A percentile compares a stretch with the other conserved stretches of the same genome.
Evolutionary conservation across 129 eudicot species (phyloP).

Genomic region (Flaveria sonorensis): DNA sequence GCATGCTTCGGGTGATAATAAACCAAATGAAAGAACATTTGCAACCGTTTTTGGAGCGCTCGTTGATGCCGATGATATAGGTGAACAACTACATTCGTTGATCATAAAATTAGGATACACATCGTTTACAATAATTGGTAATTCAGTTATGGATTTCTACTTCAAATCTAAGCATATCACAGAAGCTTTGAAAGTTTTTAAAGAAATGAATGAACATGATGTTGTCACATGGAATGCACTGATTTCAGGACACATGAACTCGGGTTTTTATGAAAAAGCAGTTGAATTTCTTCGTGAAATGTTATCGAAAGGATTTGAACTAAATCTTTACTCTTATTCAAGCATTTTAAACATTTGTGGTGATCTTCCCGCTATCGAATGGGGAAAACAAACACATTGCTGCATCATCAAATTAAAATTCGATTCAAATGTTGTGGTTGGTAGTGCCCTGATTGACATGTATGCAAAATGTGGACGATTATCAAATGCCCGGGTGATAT

Average conservation of each 20-base stretch:
- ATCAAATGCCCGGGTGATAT: constrained; percentile 50
- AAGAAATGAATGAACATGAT: constrained; percentile 57
- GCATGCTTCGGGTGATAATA: constrained; percentile 37
- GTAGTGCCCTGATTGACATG: constrained; percentile 70
- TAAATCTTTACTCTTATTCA: constrained; percentile 64
- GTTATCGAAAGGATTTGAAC: constrained; percentile 54
- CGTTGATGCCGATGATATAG: constrained; percentile 37
- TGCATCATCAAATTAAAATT: constrained; percentile 47
- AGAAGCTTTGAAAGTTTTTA: constrained; percentile 45
- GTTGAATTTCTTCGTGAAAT: constrained; percentile 39
- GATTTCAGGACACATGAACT: constrained; percentile 54
- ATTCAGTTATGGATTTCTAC: constrained; percentile 64
- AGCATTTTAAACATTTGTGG: constrained; percentile 71
- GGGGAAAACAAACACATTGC: constrained; percentile 83
- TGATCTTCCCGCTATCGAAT: constrained; percentile 64
- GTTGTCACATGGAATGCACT: constrained; percentile 63
- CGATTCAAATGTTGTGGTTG: constrained; percentile 61
- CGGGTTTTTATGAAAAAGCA: constrained; percentile 46
- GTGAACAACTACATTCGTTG: constrained; percentile 59
- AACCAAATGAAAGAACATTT: constrained; percentile 65
- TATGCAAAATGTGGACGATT: constrained; percentile 77
- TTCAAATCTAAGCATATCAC: constrained; percentile 41
- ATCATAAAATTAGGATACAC: constrained; percentile 55
- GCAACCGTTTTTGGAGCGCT: constrained; percentile 64
- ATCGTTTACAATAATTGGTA: constrained; percentile 54